Conservation (phyloP, 1,284 basidiomycete species). For the Microbotryum scabiosae region DNA sequence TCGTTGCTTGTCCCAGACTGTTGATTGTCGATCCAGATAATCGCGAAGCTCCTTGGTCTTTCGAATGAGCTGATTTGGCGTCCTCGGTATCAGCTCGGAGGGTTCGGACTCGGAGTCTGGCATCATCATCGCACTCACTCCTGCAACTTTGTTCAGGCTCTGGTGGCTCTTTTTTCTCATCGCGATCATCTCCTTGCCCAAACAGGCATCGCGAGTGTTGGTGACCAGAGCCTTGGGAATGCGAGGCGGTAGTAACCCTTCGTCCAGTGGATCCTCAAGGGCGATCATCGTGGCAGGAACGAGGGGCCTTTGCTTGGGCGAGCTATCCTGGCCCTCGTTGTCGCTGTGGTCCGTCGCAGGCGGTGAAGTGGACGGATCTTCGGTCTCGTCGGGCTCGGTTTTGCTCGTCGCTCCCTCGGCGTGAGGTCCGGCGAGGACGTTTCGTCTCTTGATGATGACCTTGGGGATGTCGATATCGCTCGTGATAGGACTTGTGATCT, state of each 20-base stretch:
- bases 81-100: background rate
- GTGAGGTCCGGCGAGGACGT: background rate
- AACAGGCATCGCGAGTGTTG: background rate
- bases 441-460: background rate
- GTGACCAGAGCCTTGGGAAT: slow-evolving; percentile 17
- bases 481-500: background rate
- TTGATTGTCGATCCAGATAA: slow-evolving; percentile 1
- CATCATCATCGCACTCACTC: slow-evolving; percentile 2
- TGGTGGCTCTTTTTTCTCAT: slow-evolving; percentile 3
- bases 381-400: background rate
- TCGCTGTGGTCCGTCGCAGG: background rate
- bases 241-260: slow-evolving; percentile 14
- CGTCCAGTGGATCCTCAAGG: slow-evolving; percentile 15
- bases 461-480: slow-evolving; percentile 3
- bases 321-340: background rate
- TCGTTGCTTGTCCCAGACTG: background rate
- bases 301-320: background rate
- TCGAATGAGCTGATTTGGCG: slow-evolving; percentile 6
- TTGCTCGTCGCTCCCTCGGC: background rate
- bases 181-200: slow-evolving; percentile 16
- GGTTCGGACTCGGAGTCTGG: background rate
- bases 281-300: slow-evolving; percentile 8
- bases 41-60: slow-evolving; percentile 10
- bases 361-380: background rate
- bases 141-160: slow-evolving; percentile 21